Base-by-base conservation (phyloP, 2,329 filamentous ascomycete species). In the Pseudocercospora pini-densiflorae region DNA sequence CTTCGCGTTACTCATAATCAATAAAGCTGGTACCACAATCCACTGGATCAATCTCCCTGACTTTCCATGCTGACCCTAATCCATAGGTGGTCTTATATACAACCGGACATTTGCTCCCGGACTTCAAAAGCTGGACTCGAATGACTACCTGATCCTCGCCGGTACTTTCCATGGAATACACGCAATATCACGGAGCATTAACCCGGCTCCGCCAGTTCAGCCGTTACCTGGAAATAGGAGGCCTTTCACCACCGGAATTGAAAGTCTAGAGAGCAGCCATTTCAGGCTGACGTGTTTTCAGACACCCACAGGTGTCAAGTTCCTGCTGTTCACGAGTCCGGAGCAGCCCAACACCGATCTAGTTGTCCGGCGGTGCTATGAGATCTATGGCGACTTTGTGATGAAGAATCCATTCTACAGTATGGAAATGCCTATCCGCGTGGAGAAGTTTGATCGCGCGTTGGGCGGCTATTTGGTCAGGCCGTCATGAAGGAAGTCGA, bases 401-500 rank as follows among this genome's bases (percentile, higher is more conserved):
- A 98, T 97, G 93, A 99, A 98, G 85, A 99, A 99, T 79, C 95
- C 95, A 0, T 99, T 99, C 77, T 98, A 98, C 81, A 94, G 95
- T 76, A 85, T 97, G 64, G 95, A 99, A 82, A 99, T 98, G 94
- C 95, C 95, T 6, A 89, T 99, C 62, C 86, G 95, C 68, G 97
- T 95, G 81, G 95, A 98, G 77, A 91, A 93, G 73, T 99, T 97
- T 82, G 95, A 99, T 79, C 86, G 94, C 73, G 92, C 75, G 23
- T 57, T 79, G 62, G 75, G 70, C 10, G 71, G 68, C 27, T 79
- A 79, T 71, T 63, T 79, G 55, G 72, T 77, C 49, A 68, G 77
- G 64, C 77, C 77, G 24, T 69, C 70, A 14, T 72, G 66, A 69
- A n/a, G 14, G 21, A 47, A n/a, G 21, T 24, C 51, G 21, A 23